Evolutionary conservation across 768 basidiomycete species (phyloP), one percentile per base, ranked within the genome.

Genomic region (Lentinula guzmanii): DNA sequence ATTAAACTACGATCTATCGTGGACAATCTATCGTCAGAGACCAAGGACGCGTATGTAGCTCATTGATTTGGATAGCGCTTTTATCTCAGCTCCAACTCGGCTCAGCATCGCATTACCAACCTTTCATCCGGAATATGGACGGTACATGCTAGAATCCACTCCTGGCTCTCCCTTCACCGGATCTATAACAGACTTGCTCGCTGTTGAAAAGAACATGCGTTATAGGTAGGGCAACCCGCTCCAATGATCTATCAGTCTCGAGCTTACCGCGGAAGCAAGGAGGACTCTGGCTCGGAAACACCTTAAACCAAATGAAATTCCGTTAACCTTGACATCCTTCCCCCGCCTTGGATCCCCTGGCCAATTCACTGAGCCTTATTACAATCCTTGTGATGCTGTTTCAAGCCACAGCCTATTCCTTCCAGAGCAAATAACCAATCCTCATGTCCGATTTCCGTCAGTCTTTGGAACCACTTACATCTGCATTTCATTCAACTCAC

Each of bases 91-190:
- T 39, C 53, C 60, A 41, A 34, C n/a, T 15, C 6, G 31, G 53
- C 52, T 41, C 62, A 93, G 90, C 41, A 76, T 86, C 48, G 79
- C 86, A 2, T 83, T 93, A 28, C 97, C 97, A 2, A 90, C 88
- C 11, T 98, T 95, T 70, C 97, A 98, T 70, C 96, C 96, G 16
- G 97, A 99, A 74, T 99, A 98, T 76, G 97, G 97, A 43, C 84
- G 95, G 42, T 98, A 92, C 77, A 99, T 99, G 97, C 82, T 99
- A 57, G 97, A 99, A 72, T 94, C 94, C 2, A 99, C 96, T 0
- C 97, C 97, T 0, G 97, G 97, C 2, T 86, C 88, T 53, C 97
- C 97, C 2, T 98, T 98, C 76, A 90, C 92, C 5, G 94, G 93
- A 9, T 88, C 84, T 15, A 85, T 98, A 43, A 80, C 81, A 28